phyloP scores from a whole-genome alignment of 371 early-diverging fungal species.

The Capillidium rhysosporum region DNA sequence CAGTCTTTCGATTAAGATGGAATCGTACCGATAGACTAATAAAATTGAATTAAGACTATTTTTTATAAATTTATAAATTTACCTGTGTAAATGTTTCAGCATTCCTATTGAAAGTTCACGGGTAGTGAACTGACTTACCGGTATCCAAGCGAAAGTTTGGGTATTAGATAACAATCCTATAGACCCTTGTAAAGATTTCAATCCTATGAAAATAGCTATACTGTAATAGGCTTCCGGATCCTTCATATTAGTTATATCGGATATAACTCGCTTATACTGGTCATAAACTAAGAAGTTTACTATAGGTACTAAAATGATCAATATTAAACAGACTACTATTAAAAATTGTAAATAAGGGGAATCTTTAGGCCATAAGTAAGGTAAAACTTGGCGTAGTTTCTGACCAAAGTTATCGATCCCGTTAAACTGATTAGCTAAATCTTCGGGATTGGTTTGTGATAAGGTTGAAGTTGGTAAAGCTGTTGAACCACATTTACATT shows the following conservation, averaged over 20 bases:
- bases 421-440: neutral
- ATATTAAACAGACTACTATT: constrained; percentile 37
- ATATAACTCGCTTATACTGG: constrained; percentile 40
- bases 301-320: constrained; percentile 43
- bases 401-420: constrained; percentile 1
- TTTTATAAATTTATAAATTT: neutral
- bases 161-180: constrained; percentile 60
- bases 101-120: constrained; percentile 62
- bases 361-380: constrained; percentile 62
- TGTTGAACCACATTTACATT: too few species aligned
- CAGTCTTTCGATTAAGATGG: constrained; percentile 84
- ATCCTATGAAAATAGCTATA: constrained; percentile 29
- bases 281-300: constrained; percentile 62
- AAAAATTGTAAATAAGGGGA: constrained; percentile 34
- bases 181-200: constrained; percentile 55
- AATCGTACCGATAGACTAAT: constrained; percentile 56
- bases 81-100: constrained; percentile 63
- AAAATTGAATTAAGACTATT: neutral
- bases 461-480: too few species aligned
- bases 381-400: constrained; percentile 25
- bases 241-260: neutral
- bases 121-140: constrained; percentile 78
- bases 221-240: neutral
- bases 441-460: neutral
- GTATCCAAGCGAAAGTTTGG: constrained; percentile 75